Evolutionary conservation across 371 early-diverging fungal genomes (phyloP), one percentile per base, ranked within the genome.

Genomic region (Mucor lusitanicus): DNA sequence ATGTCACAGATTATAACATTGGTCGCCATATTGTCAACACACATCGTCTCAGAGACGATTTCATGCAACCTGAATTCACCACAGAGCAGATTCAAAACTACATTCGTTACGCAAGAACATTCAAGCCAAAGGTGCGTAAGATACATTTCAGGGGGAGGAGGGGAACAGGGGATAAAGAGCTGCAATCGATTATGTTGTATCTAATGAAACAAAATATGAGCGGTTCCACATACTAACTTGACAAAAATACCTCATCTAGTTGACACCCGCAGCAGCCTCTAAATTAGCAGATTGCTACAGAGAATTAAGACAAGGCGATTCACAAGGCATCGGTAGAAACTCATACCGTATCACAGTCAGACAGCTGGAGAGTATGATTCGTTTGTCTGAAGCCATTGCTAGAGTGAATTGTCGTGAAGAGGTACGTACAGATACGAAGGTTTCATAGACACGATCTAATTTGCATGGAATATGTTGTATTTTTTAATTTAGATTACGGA

Each of bases 271-370:
- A 53, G 95, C 98, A 1, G 90, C 89, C 33, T 82, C 85, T 7
- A 83, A 88, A 63, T 82, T 99, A 35, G 90, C 94, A 23, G 87
- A 91, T 65, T 92, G 95, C 69, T 99, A 99, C 80, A 84, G 93
- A 55, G 91, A 92, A 61, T 85, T 99, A 64, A 85, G 99, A 50
- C 96, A 94, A 81, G 90, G 88, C 56, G 98, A 97, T 71, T 88
- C 91, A 7, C 90, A 91, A 32, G 94, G 89, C 71, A 65, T 85
- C 56, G 77, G 86, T 64, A 79, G 88, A 65, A 92, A 92, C 67
- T 91, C 97, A 4, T 94, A 97, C 74, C 94, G 99, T 50, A 98
- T 99, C 70, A 99, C 99, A 3, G 99, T 99, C 15, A 91, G 99
- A 66, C 99, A 99, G 78, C 85, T 99, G 30, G 99, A 99, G 85